These are phyloP conservation scores for Russula abietina DNA, from an alignment of 768 basidiomycete species.

Conservation along the genomic window DNA sequence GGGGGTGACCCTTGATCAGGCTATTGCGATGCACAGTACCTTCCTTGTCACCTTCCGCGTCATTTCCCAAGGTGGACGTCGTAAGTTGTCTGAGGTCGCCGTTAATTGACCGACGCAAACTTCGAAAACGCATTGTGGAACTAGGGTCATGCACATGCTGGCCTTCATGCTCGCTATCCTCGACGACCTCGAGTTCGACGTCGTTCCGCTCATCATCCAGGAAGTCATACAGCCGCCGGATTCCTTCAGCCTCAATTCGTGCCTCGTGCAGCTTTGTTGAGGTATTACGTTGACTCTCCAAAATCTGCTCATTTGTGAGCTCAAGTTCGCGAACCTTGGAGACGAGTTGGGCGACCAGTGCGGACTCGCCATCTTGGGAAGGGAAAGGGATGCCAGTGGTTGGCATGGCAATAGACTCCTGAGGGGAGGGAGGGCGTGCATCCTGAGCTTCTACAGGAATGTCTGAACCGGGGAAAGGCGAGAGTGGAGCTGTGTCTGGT, in stretches of 20 bases:
- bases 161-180: slow-evolving; percentile 31
- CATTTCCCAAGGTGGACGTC: slow-evolving; percentile 22
- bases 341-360: slow-evolving; percentile 63
- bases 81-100: slow-evolving; percentile 29
- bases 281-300: slow-evolving; percentile 58
- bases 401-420: neutral
- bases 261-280: slow-evolving; percentile 56
- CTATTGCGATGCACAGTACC: slow-evolving; percentile 28
- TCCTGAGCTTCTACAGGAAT: neutral
- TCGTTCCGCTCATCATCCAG: slow-evolving; percentile 51
- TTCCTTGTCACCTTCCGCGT: slow-evolving; percentile 27
- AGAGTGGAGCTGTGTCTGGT: neutral
- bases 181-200: slow-evolving; percentile 43
- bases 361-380: slow-evolving; percentile 31
- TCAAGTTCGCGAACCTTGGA: slow-evolving; percentile 74
- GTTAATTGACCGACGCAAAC: slow-evolving; percentile 41
- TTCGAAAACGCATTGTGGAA: slow-evolving; percentile 45
- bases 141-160: slow-evolving; percentile 30
- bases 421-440: slow-evolving; percentile 24
- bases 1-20: slow-evolving; percentile 9
- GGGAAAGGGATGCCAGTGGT: no score
- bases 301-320: slow-evolving; percentile 61
- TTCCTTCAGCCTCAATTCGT: slow-evolving; percentile 65
- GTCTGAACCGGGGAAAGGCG: neutral
- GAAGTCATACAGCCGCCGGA: slow-evolving; percentile 63